Conservation (phyloP, 2,329 filamentous ascomycete genomes). For the Leptographium galeiforme region DNA sequence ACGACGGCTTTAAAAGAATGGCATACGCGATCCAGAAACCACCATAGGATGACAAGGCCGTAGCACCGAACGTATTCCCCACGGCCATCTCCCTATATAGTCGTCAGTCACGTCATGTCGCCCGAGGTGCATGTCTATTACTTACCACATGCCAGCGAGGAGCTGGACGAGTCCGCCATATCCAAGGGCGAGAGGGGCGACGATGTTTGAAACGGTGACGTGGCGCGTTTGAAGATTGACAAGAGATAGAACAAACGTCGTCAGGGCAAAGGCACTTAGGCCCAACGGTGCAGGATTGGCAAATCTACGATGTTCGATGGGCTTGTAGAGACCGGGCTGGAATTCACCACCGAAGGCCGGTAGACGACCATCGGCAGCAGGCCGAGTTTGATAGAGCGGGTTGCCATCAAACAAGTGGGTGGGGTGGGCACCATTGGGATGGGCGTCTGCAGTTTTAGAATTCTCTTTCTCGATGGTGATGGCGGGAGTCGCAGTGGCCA, state of each 20-base stretch:
- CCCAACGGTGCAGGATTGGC: constrained; percentile 70
- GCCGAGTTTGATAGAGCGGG: constrained; percentile 24
- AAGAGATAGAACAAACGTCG: constrained; percentile 64
- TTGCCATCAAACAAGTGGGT: constrained; percentile 17
- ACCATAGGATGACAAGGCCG: constrained; percentile 67
- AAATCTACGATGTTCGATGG: constrained; percentile 55
- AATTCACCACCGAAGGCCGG: constrained; percentile 60
- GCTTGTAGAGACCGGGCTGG: constrained; percentile 55
- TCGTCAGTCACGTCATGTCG: not conserved
- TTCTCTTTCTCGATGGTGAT: constrained; percentile 7
- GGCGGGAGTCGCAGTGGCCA: constrained; percentile 5
- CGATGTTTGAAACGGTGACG: constrained; percentile 49
- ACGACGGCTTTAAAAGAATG: constrained; percentile 57
- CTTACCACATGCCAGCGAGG: constrained; percentile 72
- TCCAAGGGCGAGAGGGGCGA: constrained; percentile 55
- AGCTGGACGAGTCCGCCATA: constrained; percentile 72
- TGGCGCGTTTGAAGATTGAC: constrained; percentile 57
- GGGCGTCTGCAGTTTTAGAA: constrained; percentile 1
- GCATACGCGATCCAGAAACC: constrained; percentile 73
- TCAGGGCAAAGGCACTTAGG: constrained; percentile 66
- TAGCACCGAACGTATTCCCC: constrained; percentile 80
- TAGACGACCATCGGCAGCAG: constrained; percentile 23
- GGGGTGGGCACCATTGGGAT: constrained; percentile 2
- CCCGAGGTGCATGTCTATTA: not conserved
- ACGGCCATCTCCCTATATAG: constrained; percentile 62